These are phyloP conservation scores for Candolleomyces efflorescens DNA, from an alignment of 768 basidiomycete species.

Conservation along the genomic window DNA sequence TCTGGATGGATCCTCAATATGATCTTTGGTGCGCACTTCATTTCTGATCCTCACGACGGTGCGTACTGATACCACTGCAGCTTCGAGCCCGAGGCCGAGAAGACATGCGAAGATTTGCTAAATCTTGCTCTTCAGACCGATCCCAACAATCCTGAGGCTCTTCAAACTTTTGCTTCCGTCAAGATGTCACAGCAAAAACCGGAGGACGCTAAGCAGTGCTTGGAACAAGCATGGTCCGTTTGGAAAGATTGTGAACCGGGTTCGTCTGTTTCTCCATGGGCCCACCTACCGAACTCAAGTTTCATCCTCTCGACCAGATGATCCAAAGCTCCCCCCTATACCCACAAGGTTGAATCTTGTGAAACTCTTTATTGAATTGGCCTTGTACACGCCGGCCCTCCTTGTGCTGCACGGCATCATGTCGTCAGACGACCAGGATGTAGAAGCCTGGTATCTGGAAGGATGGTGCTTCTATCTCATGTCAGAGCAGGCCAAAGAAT, in stretches of 20 bases:
- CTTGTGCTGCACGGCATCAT: slow-evolving; percentile 76
- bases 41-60: not conserved
- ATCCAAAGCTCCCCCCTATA: slow-evolving; percentile 65
- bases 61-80: slow-evolving; percentile 31
- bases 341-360: slow-evolving; percentile 68
- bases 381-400: slow-evolving; percentile 66
- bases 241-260: slow-evolving; percentile 68
- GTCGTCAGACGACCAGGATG: slow-evolving; percentile 76
- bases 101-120: slow-evolving; percentile 76
- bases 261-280: slow-evolving; percentile 10
- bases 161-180: slow-evolving; percentile 79
- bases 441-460: slow-evolving; percentile 93
- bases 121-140: slow-evolving; percentile 68
- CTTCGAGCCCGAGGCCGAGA: slow-evolving; percentile 77
- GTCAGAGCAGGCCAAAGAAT: slow-evolving; percentile 66
- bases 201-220: slow-evolving; percentile 71
- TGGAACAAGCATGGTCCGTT: slow-evolving; percentile 62
- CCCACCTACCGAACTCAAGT: not conserved
- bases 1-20: slow-evolving; percentile 91
- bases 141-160: slow-evolving; percentile 71
- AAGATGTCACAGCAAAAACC: slow-evolving; percentile 83
- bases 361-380: slow-evolving; percentile 79
- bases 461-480: slow-evolving; percentile 91
- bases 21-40: slow-evolving; percentile 69
- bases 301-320: slow-evolving; percentile 38